phyloP scores from a whole-genome alignment of 2,329 filamentous ascomycete species.

The Aureobasidium sp. region DNA sequence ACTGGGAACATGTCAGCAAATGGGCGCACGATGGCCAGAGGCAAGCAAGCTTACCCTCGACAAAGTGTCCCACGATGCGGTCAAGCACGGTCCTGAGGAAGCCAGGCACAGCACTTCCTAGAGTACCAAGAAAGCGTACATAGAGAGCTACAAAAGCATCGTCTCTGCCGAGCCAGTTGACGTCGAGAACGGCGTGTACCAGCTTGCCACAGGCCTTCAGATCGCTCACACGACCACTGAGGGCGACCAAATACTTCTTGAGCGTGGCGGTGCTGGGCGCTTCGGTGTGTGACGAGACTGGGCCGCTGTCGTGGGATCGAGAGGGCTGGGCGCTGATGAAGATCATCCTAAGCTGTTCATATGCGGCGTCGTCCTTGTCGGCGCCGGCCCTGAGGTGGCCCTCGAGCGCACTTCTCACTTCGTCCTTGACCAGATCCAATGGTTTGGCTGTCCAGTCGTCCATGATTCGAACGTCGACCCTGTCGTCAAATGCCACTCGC shows the following conservation, averaged over 20 bases:
- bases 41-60: slow-evolving; percentile 42
- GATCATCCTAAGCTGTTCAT: slow-evolving; percentile 50
- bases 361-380: slow-evolving; percentile 48
- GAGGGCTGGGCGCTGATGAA: slow-evolving; percentile 44
- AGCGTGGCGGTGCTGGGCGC: slow-evolving; percentile 47
- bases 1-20: slow-evolving; percentile 36
- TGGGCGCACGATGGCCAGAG: not conserved
- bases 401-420: slow-evolving; percentile 48
- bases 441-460: slow-evolving; percentile 47
- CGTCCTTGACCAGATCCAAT: slow-evolving; percentile 52
- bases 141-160: slow-evolving; percentile 53
- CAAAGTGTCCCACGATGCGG: slow-evolving; percentile 76
- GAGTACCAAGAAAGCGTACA: slow-evolving; percentile 49
- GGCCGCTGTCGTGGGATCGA: slow-evolving; percentile 19
- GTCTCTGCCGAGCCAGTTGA: slow-evolving; percentile 56
- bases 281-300: slow-evolving; percentile 25
- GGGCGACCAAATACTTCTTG: slow-evolving; percentile 53
- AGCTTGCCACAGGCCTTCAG: slow-evolving; percentile 52
- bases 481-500: slow-evolving; percentile 43
- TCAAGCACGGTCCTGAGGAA: slow-evolving; percentile 68
- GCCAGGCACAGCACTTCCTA: slow-evolving; percentile 76
- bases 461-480: slow-evolving; percentile 40
- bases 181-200: slow-evolving; percentile 51
- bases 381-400: slow-evolving; percentile 31
- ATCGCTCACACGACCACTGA: slow-evolving; percentile 49